Evolutionary conservation across 2,329 filamentous ascomycete species (phyloP).

Genomic region (Apiospora marii): DNA sequence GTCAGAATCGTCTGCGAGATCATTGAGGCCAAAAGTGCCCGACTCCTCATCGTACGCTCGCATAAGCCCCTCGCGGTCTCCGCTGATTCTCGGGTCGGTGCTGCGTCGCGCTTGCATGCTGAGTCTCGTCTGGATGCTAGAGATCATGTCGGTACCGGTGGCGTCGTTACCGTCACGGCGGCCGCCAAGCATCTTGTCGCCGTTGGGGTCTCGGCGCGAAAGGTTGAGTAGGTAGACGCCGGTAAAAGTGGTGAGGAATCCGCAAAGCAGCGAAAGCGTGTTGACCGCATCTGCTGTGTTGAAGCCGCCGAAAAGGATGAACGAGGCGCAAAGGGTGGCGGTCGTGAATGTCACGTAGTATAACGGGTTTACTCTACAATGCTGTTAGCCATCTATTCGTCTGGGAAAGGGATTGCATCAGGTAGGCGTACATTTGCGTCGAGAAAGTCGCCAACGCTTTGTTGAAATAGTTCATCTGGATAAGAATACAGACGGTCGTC

Average conservation of each 20-base stretch:
- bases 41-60: slow-evolving; percentile 87
- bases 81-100: slow-evolving; percentile 69
- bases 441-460: slow-evolving; percentile 97
- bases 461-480: slow-evolving; percentile 99
- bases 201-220: slow-evolving; percentile 90
- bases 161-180: slow-evolving; percentile 69
- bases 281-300: slow-evolving; percentile 93
- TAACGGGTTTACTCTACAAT: slow-evolving; percentile 79
- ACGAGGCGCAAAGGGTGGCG: slow-evolving; percentile 90
- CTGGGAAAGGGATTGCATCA: not conserved
- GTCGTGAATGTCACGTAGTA: slow-evolving; percentile 99
- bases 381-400: slow-evolving; percentile 37
- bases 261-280: slow-evolving; percentile 89
- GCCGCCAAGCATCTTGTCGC: slow-evolving; percentile 69
- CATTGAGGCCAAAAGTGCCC: slow-evolving; percentile 76
- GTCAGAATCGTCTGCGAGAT: slow-evolving; percentile 81
- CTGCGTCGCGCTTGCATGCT: slow-evolving; percentile 92
- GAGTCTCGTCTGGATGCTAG: slow-evolving; percentile 85
- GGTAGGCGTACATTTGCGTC: slow-evolving; percentile 83
- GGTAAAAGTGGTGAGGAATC: slow-evolving; percentile 93
- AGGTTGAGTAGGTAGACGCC: slow-evolving; percentile 96
- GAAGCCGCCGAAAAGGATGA: slow-evolving; percentile 95
- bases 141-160: slow-evolving; percentile 90
- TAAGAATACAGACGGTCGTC: slow-evolving; percentile 90
- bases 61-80: slow-evolving; percentile 83